Evolutionary conservation across 1,284 basidiomycete species (phyloP), one percentile per base, ranked within the genome.

Genomic region (Cystobasidium pallidum): DNA sequence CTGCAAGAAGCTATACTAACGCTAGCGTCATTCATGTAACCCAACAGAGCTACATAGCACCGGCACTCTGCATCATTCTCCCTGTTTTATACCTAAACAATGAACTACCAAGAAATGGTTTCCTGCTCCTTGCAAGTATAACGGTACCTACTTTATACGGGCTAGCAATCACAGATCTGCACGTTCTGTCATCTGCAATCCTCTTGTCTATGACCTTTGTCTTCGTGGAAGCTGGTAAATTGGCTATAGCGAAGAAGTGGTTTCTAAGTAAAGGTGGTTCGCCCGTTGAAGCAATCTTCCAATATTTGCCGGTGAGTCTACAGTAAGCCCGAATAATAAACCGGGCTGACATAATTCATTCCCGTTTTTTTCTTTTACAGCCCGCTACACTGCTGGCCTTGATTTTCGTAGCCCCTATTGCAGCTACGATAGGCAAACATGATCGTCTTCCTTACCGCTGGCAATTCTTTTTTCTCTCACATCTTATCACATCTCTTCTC

Each of bases 41-140:
- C 6, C 13, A 13, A 52, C 45, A 70, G 67, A 59, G 45, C 24
- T 70, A 61, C 32, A 43, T 70, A 24, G 67, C 58, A 32, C 58
- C 67, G 24, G 30, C 57, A 1, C 45, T 70, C 10, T 43, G 59
- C 30, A 24, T 70, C 17, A 28, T 61, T 6, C 58, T 70, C 2
- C 57, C 55, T 21, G 7, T 62, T 6, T 7, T 70, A 10, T 28
- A 61, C 28, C 57, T 61, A 6, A 41, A 24, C 11, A 45, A 19
- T 54, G 52, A 57, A 57, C 24, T 62, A 34, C 67, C 67, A 21
- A 30, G 30, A 62, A 59, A 61, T 58, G 58, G 67, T 21, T 70
- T 70, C 43, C 11, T 70, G 8, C 15, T 62, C 4, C 43, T 52
- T 11, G n/a, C 47, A n/a, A 43, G 55, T 24, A 41, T 52, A 39